These are phyloP conservation scores for Logfia minima DNA, from an alignment of 129 eudicot genomes.

Conservation along the genomic window DNA sequence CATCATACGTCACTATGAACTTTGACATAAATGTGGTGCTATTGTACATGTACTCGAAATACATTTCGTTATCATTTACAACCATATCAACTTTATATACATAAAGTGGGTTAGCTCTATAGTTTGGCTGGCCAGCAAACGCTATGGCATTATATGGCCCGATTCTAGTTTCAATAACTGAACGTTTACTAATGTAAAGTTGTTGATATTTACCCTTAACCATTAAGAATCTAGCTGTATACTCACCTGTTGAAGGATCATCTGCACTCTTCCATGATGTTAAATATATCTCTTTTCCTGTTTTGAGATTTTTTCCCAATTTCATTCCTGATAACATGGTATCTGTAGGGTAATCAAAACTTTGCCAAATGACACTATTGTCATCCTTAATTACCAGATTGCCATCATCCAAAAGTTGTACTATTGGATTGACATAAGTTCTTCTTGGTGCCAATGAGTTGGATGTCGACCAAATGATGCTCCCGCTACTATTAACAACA, in stretches of 20 bases:
- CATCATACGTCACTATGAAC: not conserved
- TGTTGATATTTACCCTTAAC: conserved; percentile 23
- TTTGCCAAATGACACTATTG: conserved; percentile 26
- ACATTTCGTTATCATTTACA: conserved; percentile 22
- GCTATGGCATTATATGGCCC: conserved; percentile 38
- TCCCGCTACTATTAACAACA: conserved; percentile 1
- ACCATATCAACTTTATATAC: conserved; percentile 4
- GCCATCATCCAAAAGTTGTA: conserved; percentile 31
- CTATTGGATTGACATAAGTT: conserved; percentile 1
- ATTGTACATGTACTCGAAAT: conserved; percentile 2
- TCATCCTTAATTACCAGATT: conserved; percentile 22
- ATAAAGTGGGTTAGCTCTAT: not conserved
- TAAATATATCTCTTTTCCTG: conserved; percentile 11
- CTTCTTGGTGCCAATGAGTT: not conserved
- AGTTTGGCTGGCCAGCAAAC: conserved; percentile 24
- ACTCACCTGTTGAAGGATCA: conserved; percentile 34
- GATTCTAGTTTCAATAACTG: not conserved
- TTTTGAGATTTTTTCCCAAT: conserved; percentile 16
- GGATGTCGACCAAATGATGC: conserved; percentile 25
- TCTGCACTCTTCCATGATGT: conserved; percentile 29
- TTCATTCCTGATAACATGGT: conserved; percentile 32
- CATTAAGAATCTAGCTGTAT: not conserved
- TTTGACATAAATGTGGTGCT: conserved; percentile 20
- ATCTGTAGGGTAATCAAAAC: conserved; percentile 15
- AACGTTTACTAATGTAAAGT: not conserved